Percentiles rank a stretch among this genome's conserved stretches.
phyloP scores from a whole-genome alignment of 2,329 filamentous ascomycete species.

The Stemphylium beticola region DNA sequence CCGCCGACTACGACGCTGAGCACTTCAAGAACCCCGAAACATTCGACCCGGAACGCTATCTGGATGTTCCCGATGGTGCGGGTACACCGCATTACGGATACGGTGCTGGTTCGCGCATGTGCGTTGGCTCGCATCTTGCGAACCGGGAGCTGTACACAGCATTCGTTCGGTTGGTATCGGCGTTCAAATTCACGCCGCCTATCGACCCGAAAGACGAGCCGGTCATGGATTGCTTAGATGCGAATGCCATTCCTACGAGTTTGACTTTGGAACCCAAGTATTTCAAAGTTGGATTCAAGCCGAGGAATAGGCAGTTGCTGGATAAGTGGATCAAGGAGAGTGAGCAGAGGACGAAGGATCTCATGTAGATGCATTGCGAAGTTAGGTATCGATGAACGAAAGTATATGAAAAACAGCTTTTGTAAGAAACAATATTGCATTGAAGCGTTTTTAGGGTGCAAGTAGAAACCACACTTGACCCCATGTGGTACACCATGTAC shows the following conservation, averaged over 20 bases:
- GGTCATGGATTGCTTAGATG: conserved; percentile 54
- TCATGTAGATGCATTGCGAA: conserved; percentile 30
- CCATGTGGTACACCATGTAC: too few species aligned
- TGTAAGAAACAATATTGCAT: too few species aligned
- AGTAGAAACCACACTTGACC: too few species aligned
- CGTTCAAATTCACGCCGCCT: conserved; percentile 55
- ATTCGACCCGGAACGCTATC: conserved; percentile 75
- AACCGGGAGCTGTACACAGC: conserved; percentile 54
- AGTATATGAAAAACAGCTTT: too few species aligned
- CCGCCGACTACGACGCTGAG: conserved; percentile 72
- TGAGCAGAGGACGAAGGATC: conserved; percentile 53
- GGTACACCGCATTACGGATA: conserved; percentile 59
- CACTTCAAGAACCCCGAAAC: conserved; percentile 69
- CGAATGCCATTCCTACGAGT: conserved; percentile 55
- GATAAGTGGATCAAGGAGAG: conserved; percentile 57
- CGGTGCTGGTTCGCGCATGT: conserved; percentile 56
- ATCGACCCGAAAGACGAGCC: conserved; percentile 50
- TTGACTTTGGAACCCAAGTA: conserved; percentile 59
- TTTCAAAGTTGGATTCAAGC: conserved; percentile 57
- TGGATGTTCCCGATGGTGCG: conserved; percentile 55
- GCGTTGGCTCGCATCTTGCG: conserved; percentile 55
- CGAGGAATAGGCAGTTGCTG: conserved; percentile 50
- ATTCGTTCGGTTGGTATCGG: conserved; percentile 56
- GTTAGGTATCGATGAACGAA: too few species aligned
- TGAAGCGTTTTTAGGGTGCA: too few species aligned